phyloP scores from a whole-genome alignment of 129 eudicot species.

The Lactuca sativa region DNA sequence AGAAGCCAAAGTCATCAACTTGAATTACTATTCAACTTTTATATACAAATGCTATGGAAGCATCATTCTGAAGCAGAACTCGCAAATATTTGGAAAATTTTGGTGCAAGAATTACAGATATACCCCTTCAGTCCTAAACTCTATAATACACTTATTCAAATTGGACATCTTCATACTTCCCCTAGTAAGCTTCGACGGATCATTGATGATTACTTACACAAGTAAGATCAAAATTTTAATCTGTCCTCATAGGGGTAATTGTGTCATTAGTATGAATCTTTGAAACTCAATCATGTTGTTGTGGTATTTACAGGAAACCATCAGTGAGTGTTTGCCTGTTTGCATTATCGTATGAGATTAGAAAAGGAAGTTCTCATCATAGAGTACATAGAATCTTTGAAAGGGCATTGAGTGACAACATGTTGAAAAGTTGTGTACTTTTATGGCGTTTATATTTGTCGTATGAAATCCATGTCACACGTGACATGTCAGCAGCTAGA shows the following conservation, averaged over 20 bases:
- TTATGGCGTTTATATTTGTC: slow-evolving; percentile 85
- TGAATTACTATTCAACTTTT: slow-evolving; percentile 66
- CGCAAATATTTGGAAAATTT: slow-evolving; percentile 54
- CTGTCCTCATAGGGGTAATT: neutral
- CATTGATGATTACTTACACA: slow-evolving; percentile 64
- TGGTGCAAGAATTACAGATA: slow-evolving; percentile 68
- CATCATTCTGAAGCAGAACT: slow-evolving; percentile 50
- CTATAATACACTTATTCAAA: slow-evolving; percentile 47
- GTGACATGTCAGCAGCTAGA: slow-evolving; percentile 64
- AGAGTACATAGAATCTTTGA: slow-evolving; percentile 83
- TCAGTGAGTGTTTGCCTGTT: slow-evolving; percentile 62
- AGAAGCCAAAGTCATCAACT: slow-evolving; percentile 68
- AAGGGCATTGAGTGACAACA: slow-evolving; percentile 65
- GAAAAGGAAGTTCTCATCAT: slow-evolving; percentile 63
- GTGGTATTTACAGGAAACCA: slow-evolving; percentile 61
- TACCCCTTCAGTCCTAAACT: slow-evolving; percentile 69
- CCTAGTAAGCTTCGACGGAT: slow-evolving; percentile 78
- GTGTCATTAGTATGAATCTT: neutral
- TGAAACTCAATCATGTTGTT: slow-evolving; percentile 12
- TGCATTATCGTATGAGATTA: slow-evolving; percentile 73
- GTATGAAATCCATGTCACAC: slow-evolving; percentile 56
- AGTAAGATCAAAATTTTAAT: slow-evolving; percentile 42
- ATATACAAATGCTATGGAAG: slow-evolving; percentile 58
- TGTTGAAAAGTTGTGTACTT: slow-evolving; percentile 50
- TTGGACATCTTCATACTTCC: slow-evolving; percentile 58